A percentile compares a stretch with the other conserved stretches of the same genome.
Conservation (phyloP, 1,284 basidiomycete genomes). For the Ceratobasidium papillatum region DNA sequence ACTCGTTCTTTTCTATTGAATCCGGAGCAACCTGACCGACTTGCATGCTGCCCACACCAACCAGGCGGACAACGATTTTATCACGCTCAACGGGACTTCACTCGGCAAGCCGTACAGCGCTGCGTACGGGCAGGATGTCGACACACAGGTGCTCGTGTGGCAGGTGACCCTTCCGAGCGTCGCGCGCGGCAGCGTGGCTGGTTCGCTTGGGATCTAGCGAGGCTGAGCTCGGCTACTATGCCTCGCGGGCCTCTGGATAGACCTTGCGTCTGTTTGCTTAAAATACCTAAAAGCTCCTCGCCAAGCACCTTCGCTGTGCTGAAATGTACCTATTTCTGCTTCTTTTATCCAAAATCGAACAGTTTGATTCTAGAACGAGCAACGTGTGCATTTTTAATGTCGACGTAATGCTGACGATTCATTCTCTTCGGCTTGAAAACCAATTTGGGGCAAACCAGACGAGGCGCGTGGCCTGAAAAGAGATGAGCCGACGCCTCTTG, state of each 20-base stretch:
- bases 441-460: neutral
- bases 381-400: neutral
- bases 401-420: slow-evolving; percentile 6
- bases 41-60: neutral
- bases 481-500: neutral
- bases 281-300: neutral
- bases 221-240: slow-evolving; percentile 4
- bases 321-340: neutral
- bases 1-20: neutral
- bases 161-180: slow-evolving; percentile 66
- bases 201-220: slow-evolving; percentile 45
- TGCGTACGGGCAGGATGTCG: slow-evolving; percentile 58
- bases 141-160: slow-evolving; percentile 75
- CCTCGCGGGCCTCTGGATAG: neutral
- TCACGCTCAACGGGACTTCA: slow-evolving; percentile 65
- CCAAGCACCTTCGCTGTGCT: neutral
- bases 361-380: neutral
- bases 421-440: neutral
- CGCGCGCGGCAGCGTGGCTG: slow-evolving; percentile 45
- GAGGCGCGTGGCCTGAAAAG: neutral
- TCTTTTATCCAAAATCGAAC: neutral
- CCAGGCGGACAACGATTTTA: slow-evolving; percentile 72
- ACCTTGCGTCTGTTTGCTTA: neutral
- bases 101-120: slow-evolving; percentile 64
- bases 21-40: neutral